Evolutionary conservation across 805 yeast genomes (phyloP).

Genomic region (Groenewaldozyma salmanticensis): DNA sequence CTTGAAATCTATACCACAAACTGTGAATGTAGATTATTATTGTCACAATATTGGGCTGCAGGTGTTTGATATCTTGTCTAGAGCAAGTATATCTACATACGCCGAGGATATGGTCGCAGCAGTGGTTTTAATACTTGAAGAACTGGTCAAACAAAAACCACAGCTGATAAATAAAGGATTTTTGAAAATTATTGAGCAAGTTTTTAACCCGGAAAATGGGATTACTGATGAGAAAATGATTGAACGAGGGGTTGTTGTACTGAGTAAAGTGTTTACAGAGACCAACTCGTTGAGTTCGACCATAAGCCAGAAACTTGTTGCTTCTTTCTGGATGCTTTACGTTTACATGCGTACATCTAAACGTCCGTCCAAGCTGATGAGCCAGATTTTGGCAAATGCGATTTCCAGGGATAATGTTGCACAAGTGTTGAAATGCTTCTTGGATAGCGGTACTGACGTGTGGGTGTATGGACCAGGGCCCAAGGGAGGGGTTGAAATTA

Average conservation of each 20-base stretch:
- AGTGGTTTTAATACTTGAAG: slow-evolving; percentile 41
- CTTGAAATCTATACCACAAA: slow-evolving; percentile 52
- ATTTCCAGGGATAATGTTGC: slow-evolving; percentile 16
- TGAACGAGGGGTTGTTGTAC: neutral
- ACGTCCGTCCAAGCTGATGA: slow-evolving; percentile 11
- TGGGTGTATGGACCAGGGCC: slow-evolving; percentile 22
- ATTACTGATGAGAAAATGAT: neutral
- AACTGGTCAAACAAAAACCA: slow-evolving; percentile 26
- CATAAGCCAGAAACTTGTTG: slow-evolving; percentile 5
- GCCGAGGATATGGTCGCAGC: slow-evolving; percentile 30
- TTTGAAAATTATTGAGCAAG: slow-evolving; percentile 20
- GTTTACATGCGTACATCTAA: slow-evolving; percentile 12
- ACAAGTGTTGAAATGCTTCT: slow-evolving; percentile 27
- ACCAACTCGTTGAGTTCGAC: slow-evolving; percentile 3
- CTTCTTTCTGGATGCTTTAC: slow-evolving; percentile 19
- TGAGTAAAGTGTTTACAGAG: neutral
- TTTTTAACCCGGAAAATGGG: neutral
- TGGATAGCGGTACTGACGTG: slow-evolving; percentile 22
- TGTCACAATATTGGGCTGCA: slow-evolving; percentile 54
- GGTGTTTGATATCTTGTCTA: slow-evolving; percentile 41
- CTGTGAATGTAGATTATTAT: slow-evolving; percentile 39
- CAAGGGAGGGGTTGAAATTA: slow-evolving; percentile 22
- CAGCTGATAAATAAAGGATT: slow-evolving; percentile 39
- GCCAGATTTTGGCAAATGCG: neutral
- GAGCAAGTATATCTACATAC: slow-evolving; percentile 26